A percentile compares a stretch with the other conserved stretches of the same genome.
phyloP scores from a whole-genome alignment of 495 filamentous ascomycete species.

The Platismatia glauca region DNA sequence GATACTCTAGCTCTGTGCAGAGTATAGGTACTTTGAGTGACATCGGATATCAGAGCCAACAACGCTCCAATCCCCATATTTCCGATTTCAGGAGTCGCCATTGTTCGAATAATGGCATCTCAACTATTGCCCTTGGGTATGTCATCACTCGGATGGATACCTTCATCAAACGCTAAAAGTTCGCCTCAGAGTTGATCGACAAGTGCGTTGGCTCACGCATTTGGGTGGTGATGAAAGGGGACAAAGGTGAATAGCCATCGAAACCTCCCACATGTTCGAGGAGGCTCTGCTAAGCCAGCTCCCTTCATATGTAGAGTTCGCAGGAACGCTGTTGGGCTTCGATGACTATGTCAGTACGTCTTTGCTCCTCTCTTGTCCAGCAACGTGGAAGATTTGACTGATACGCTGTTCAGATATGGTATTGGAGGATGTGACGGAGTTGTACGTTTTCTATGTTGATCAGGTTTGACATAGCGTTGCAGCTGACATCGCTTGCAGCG shows the following conservation, averaged over 20 bases:
- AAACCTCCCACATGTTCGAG: not conserved
- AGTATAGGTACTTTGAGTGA: too few species aligned
- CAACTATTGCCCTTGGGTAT: conserved; percentile 19
- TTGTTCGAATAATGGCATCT: conserved; percentile 9
- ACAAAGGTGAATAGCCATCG: conserved; percentile 60
- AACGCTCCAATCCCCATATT: too few species aligned
- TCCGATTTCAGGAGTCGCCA: not conserved
- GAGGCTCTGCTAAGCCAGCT: not conserved
- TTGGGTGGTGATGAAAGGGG: conserved; percentile 99
- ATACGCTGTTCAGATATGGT: conserved; percentile 71
- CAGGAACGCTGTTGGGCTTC: conserved; percentile 85
- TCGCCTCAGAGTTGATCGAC: conserved; percentile 76
- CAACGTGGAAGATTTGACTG: conserved; percentile 7
- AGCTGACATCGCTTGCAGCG: conserved; percentile 42
- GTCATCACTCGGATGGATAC: not conserved
- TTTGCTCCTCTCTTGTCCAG: conserved; percentile 5
- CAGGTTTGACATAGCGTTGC: not conserved
- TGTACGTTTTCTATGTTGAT: conserved; percentile 48
- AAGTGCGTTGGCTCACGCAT: conserved; percentile 96
- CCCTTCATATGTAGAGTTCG: conserved; percentile 59
- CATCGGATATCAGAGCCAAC: too few species aligned
- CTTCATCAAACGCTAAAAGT: not conserved
- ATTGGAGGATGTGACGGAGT: conserved; percentile 91
- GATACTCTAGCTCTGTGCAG: too few species aligned
- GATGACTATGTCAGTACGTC: conserved; percentile 99